These are phyloP conservation scores for Vitis labrusca DNA, from an alignment of 164 flowering plant genomes.

Conservation along the genomic window DNA sequence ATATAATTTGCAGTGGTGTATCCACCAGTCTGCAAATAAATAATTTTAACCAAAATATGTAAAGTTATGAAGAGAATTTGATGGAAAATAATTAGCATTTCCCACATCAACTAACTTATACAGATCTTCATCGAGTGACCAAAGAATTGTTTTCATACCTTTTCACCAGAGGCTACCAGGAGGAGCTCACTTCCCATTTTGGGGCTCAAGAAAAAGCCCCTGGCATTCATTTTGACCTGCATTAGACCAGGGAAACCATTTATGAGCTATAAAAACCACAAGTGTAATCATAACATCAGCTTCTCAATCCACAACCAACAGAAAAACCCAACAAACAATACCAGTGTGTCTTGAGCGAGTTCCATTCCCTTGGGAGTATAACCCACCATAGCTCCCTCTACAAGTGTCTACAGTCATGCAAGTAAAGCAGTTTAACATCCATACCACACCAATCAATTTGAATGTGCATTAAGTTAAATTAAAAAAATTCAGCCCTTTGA, in stretches of 20 bases:
- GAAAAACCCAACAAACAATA: conserved; percentile 21
- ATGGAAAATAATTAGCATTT: background rate
- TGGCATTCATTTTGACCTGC: conserved; percentile 64
- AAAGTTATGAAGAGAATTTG: background rate
- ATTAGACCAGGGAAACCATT: conserved; percentile 11
- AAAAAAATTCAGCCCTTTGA: no score
- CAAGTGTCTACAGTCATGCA: conserved; percentile 58
- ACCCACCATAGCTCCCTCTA: conserved; percentile 91
- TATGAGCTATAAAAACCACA: background rate
- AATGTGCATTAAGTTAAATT: background rate
- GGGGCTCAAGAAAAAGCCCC: conserved; percentile 46
- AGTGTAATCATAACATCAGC: background rate
- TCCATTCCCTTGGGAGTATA: conserved; percentile 88
- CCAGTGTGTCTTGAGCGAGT: conserved; percentile 86
- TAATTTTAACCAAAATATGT: conserved; percentile 1
- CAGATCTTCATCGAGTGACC: background rate
- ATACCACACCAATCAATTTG: background rate
- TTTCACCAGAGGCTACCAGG: conserved; percentile 79
- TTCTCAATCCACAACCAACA: background rate
- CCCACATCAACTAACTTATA: background rate
- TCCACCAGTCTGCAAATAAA: conserved; percentile 76
- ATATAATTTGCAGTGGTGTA: conserved; percentile 76
- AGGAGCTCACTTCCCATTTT: conserved; percentile 77
- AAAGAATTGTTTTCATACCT: conserved; percentile 36
- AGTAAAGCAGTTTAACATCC: background rate